Evolutionary conservation across 202 grass and related monocot species (phyloP), one percentile per base, ranked within the genome.

Genomic region (Saccharum hybrid): DNA sequence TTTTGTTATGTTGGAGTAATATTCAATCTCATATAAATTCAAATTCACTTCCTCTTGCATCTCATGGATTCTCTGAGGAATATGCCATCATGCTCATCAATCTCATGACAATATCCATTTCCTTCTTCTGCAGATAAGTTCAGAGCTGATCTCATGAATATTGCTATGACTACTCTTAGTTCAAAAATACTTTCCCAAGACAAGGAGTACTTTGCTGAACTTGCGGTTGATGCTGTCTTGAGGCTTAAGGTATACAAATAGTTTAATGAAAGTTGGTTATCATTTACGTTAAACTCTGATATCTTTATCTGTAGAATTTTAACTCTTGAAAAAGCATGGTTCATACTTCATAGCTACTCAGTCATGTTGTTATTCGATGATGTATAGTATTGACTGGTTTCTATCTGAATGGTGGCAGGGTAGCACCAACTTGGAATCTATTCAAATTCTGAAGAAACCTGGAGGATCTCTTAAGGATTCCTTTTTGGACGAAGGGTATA

Each of bases 361-460:
- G 40, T 81, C 11, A 59, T 73, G n/a, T 22, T 78, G 11, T 13
- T 37, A 11, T 39, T 11, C 31, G 14, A 1, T 76, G 3, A n/a
- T n/a, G n/a, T n/a, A n/a, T 2, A 63, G 72, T 43, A n/a, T 61
- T 80, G 31, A 72, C 78, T 68, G 13, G 41, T 70, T 54, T 85
- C 41, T 18, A 4, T 66, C 8, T 14, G 2, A 8, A 51, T 72
- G 80, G 10, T 93, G 51, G 51, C 85, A 98, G 96, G 96, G 96
- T 48, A 98, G 89, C 85, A 98, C 87, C 56, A 95, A 98, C 74
- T 79, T 98, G 78, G 96, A 98, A 80, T 67, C 92, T 66, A 95
- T 98, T 71, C 96, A 98, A 91, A 95, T 98, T 92, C 88, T 98
- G 41, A 98, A 98, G 91, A 98, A 93, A 90, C 88, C 96, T 88